Conservation (phyloP, 2,329 filamentous ascomycete species). For the Colletotrichum camelliae region DNA sequence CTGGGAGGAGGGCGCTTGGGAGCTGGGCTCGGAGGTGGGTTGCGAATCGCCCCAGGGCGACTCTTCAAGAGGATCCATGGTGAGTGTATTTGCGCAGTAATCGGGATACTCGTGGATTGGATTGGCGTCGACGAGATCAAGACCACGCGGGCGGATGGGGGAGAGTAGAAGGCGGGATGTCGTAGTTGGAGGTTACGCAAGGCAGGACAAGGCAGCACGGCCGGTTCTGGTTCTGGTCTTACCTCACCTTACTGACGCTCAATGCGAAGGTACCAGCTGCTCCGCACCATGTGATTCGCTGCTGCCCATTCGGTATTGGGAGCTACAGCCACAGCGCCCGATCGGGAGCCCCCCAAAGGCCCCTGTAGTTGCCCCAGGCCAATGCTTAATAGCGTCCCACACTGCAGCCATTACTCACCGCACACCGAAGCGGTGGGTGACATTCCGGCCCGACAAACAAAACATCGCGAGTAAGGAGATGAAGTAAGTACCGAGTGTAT, state of each 20-base stretch:
- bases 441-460: background rate
- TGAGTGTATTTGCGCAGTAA: background rate
- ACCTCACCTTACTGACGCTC: background rate
- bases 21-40: conserved; percentile 35
- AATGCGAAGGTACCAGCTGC: conserved; percentile 2
- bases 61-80: conserved; percentile 56
- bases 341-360: background rate
- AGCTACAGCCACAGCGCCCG: conserved; percentile 11
- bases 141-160: background rate
- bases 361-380: background rate
- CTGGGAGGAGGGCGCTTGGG: conserved; percentile 36
- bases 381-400: background rate
- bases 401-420: background rate
- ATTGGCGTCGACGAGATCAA: background rate
- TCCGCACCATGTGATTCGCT: conserved; percentile 17
- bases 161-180: background rate
- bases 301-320: background rate
- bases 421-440: background rate
- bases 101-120: background rate
- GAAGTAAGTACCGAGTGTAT: background rate
- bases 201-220: conserved; percentile 3
- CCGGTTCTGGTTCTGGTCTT: conserved; percentile 13
- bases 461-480: background rate
- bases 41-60: conserved; percentile 59
- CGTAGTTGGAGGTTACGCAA: conserved; percentile 10